Conservation (phyloP, 2,329 filamentous ascomycete species). For the Atkinsonella hypoxylon region DNA sequence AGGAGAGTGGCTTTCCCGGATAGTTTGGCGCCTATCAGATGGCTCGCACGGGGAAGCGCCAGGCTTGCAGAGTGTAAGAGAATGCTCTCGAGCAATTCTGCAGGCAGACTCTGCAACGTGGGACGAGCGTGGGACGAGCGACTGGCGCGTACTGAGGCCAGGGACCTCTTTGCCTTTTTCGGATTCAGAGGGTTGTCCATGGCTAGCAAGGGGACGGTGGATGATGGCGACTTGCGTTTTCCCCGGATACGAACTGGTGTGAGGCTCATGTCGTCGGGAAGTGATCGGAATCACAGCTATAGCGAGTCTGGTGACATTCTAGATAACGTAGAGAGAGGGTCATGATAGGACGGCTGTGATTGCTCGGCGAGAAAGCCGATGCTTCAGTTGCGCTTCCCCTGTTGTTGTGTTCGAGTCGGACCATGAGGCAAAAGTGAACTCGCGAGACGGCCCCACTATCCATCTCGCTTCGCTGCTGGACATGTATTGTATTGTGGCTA, state of each 20-base stretch:
- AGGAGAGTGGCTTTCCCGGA: conserved; percentile 28
- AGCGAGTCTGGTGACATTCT: neutral
- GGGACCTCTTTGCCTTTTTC: conserved; percentile 18
- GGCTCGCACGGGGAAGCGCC: conserved; percentile 32
- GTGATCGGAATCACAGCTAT: neutral
- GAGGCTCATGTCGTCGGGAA: conserved; percentile 26
- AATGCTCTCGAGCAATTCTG: conserved; percentile 42
- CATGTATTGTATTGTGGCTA: no score
- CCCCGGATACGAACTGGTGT: conserved; percentile 37
- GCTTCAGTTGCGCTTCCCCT: neutral
- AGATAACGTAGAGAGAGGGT: neutral
- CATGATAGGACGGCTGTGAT: neutral
- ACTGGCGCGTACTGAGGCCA: conserved; percentile 18
- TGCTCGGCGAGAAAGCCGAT: neutral
- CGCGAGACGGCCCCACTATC: no score
- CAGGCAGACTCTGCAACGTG: conserved; percentile 28
- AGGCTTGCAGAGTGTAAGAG: conserved; percentile 38
- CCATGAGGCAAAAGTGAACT: no score
- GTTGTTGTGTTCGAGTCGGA: no score
- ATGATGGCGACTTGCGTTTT: conserved; percentile 24
- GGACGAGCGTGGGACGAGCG: conserved; percentile 15
- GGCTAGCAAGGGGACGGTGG: conserved; percentile 7
- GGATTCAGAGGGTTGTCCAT: neutral
- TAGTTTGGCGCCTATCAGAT: conserved; percentile 32
- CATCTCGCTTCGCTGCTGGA: no score